phyloP scores from a whole-genome alignment of 2,329 filamentous ascomycete species.

The Penicillium sp. region DNA sequence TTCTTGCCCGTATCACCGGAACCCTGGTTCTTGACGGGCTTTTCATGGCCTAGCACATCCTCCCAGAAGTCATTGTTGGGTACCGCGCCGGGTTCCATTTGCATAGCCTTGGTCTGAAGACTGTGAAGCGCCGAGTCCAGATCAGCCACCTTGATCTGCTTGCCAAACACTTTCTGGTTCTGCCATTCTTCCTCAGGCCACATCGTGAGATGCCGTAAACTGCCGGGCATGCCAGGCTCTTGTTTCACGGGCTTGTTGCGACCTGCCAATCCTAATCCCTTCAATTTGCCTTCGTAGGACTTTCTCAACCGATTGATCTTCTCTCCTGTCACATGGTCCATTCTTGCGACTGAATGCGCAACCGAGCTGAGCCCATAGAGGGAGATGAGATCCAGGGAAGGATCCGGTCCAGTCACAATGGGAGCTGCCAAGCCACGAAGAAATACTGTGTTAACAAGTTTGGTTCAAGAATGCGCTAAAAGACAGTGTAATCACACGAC shows the following conservation, averaged over 20 bases:
- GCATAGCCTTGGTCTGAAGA: slow-evolving; percentile 46
- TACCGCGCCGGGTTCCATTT: slow-evolving; percentile 48
- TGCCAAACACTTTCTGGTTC: slow-evolving; percentile 49
- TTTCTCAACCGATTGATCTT: slow-evolving; percentile 64
- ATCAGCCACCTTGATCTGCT: slow-evolving; percentile 46
- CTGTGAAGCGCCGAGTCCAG: slow-evolving; percentile 43
- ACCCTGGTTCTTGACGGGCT: slow-evolving; percentile 37
- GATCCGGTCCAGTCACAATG: slow-evolving; percentile 56
- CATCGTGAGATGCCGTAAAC: slow-evolving; percentile 43
- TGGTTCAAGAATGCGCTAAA: slow-evolving; percentile 30
- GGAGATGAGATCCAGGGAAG: slow-evolving; percentile 58
- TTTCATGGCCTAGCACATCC: slow-evolving; percentile 50
- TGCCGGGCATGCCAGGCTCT: slow-evolving; percentile 40
- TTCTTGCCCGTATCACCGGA: slow-evolving; percentile 34
- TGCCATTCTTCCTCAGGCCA: slow-evolving; percentile 54
- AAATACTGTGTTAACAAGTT: slow-evolving; percentile 45
- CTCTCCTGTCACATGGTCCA: slow-evolving; percentile 62
- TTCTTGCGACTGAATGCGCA: slow-evolving; percentile 59
- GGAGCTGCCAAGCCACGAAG: slow-evolving; percentile 39
- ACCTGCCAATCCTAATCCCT: slow-evolving; percentile 47
- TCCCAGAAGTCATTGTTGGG: slow-evolving; percentile 51
- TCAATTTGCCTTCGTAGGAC: slow-evolving; percentile 54
- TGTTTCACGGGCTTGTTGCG: slow-evolving; percentile 51
- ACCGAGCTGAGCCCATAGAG: slow-evolving; percentile 59
- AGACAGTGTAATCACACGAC: slow-evolving; percentile 26